Evolutionary conservation across 2,329 filamentous ascomycete species (phyloP).

Genomic region (Laburnicola sp.): DNA sequence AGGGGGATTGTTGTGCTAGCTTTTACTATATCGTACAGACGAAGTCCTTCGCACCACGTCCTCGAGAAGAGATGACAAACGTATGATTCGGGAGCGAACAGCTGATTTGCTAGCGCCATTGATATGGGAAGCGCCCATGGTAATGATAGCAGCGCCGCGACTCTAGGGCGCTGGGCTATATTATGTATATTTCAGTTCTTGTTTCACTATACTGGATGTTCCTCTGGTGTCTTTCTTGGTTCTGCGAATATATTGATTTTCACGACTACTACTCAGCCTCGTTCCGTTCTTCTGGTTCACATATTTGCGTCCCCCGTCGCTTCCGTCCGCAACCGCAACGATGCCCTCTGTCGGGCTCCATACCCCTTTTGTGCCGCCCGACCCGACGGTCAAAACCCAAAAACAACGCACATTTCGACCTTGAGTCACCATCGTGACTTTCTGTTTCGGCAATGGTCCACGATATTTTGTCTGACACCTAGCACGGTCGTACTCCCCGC

Average conservation of each 20-base stretch:
- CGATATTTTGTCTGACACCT: background rate
- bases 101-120: conserved; percentile 2
- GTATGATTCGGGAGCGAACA: conserved; percentile 21
- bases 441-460: background rate
- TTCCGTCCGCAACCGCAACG: background rate
- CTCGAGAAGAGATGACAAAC: conserved; percentile 20
- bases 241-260: conserved; percentile 28
- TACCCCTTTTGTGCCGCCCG: background rate
- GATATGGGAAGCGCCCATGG: conserved; percentile 11
- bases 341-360: background rate
- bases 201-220: conserved; percentile 21
- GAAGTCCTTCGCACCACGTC: conserved; percentile 1
- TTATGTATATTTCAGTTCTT: conserved; percentile 39
- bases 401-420: background rate
- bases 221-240: conserved; percentile 26
- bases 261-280: conserved; percentile 8
- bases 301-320: background rate
- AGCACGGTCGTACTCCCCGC: background rate
- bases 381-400: background rate
- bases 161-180: conserved; percentile 16
- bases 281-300: background rate
- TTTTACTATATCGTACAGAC: conserved; percentile 5
- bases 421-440: background rate
- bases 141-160: background rate
- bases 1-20: conserved; percentile 14